Evolutionary conservation across 1,284 basidiomycete species (phyloP), one percentile per base, ranked within the genome.

Genomic region (Retiboletus flavoniger): DNA sequence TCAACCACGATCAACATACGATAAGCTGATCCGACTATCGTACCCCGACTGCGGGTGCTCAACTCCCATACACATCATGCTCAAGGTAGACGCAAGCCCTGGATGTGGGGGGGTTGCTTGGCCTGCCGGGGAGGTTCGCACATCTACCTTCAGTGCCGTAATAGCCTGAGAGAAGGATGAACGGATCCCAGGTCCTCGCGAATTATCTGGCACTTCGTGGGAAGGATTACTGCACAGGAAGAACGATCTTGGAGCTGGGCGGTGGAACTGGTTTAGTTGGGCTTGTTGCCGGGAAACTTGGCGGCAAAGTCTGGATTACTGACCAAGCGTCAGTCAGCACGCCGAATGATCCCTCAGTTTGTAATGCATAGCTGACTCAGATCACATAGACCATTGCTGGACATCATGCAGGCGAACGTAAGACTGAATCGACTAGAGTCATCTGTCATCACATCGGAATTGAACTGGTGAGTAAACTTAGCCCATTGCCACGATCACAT

Each of bases 21-120:
- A 80, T 55, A 75, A 82, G 53, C 72, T 74, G 7, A 72, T 83
- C 56, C 69, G 70, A 11, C 72, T 86, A 44, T 71, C 75, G 9
- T 83, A 85, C 62, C 63, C 72, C 17, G 49, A 49, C 42, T 47
- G 54, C n/a, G 60, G 58, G 4, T 50, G 61, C 50, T 63, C 68
- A 42, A 57, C 61, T 28, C 60, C 64, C 26, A 64, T 84, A 58
- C 63, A 70, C 2, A 72, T 87, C 55, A 68, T 68, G 42, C 78
- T 93, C 41, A 72, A 75, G 32, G 79, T 93, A 3, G 91, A 95
- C 67, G 85, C 91, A 29, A 80, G 84, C 39, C 89, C 87, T 21
- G 94, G 94, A 3, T 97, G 95, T 68, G 94, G 94, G 14, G 94
- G 94, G 0, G 82, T 94, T 45, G 86, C 93, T 11, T 97, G 94